Base-by-base conservation (phyloP, 495 filamentous ascomycete genomes). In the Terfezia boudieri region DNA sequence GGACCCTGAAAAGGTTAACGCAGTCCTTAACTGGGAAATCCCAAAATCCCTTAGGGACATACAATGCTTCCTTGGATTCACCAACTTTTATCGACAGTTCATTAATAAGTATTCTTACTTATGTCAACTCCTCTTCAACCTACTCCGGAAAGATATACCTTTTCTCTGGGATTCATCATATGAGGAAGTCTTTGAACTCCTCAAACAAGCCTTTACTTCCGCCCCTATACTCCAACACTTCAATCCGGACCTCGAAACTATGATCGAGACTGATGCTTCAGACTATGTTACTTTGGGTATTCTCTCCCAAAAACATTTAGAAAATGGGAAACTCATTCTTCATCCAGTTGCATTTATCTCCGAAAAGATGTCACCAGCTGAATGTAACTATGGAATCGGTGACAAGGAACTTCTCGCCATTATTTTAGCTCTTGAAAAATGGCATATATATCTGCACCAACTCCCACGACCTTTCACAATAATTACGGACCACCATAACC, bases 351-450 rank as follows among this genome's bases (percentile, higher is more conserved):
- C 56, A 0, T 60, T 52, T 26, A 52, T 50, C 14, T 55, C 49
- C 8, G 49, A 53, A 11, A 55, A 55, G 9, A 49, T 55, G 16
- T 35, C 55, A 2, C 56, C 56, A 2, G 36, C 53, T 1, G 58
- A 55, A 56, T 57, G 52, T 43, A 57, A 58, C 43, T 57, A 58
- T 16, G 49, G 55, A 32, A 58, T 58, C 3, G 55, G 56, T 17
- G 53, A 58, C n/a, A 55, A 51, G 14, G 50, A 58, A 37, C 17
- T 58, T 0, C 14, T 58, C 0, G 53, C 56, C 1, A 58, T 58
- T 51, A 38, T 61, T 4, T 48, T 35, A 53, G 52, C 51, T 26
- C 62, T 70, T 20, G 51, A 68, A 26, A 26, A 59, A 36, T 71
- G 56, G 61, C 53, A 64, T 50, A 52, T 52, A n/a, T 56, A 69